Evolutionary conservation across 139 green algal genomes (phyloP), one percentile per base, ranked within the genome.

Genomic region (Coelastrella sp.): DNA sequence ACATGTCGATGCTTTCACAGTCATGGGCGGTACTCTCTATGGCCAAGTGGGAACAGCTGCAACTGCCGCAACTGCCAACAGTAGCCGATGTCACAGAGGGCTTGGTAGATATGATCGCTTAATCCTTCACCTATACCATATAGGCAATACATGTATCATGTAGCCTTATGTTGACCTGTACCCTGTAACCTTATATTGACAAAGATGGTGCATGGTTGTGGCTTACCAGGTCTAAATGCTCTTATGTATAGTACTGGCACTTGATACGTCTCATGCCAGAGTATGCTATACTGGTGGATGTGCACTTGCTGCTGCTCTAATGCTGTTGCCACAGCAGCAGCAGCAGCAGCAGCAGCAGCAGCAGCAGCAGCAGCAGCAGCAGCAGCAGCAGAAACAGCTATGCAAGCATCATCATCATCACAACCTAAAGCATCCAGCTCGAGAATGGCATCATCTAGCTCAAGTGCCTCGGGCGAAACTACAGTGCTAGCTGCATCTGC

Each of bases 241-340:
- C 56, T 8, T 11, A 84, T 66, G 56, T 84, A 84, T 19, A 84
- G 78, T 19, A 84, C 78, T 17, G 78, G 78, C 3, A 84, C 78
- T 11, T 66, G 78, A 19, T 84, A 84, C 2, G 4, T 84, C 7
- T 84, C 78, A 84, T 84, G 78, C 23, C 20, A 84, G 10, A 65
- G 14, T 19, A 66, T 66, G 78, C 60, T 76, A n/a, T 86, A 76
- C 60, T 23, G 60, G 13, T 86, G 80, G 32, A 86, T 7, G 80
- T 86, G 80, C n/a, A 76, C 58, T n/a, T 59, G 60, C 80, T 23
- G 16, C 77, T 57, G 77, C 7, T 13, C 6, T 19, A 5, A 66
- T 58, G 61, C 8, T 71, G 61, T 71, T 13, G 11, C 8, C 10
- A 71, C 11, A 19, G 61, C 61, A 19, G 61, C 61, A 19, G 58